These are phyloP conservation scores for Dactylellina parvicollis DNA, from an alignment of 2,329 filamentous ascomycete species.

Conservation along the genomic window DNA sequence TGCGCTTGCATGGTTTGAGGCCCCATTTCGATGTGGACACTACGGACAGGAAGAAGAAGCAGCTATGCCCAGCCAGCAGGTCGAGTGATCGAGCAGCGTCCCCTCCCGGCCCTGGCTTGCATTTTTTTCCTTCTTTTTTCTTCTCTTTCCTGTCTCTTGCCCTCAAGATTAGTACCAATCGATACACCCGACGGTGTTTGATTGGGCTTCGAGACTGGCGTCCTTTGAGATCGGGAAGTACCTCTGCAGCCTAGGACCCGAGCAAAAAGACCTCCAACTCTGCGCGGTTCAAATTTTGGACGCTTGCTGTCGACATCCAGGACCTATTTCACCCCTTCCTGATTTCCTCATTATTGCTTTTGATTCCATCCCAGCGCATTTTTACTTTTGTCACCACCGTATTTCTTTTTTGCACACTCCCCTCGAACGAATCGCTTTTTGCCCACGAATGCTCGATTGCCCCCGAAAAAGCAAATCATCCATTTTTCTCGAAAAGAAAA, in stretches of 20 bases:
- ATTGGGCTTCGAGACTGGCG: slow-evolving; percentile 42
- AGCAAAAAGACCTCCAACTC: slow-evolving; percentile 47
- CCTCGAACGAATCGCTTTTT: slow-evolving; percentile 24
- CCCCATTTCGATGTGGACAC: slow-evolving; percentile 38
- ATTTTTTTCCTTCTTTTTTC: no score
- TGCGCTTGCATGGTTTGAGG: slow-evolving; percentile 30
- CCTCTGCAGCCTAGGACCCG: slow-evolving; percentile 52
- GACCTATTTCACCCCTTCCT: slow-evolving; percentile 25
- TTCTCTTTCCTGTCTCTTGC: no score
- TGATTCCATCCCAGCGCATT: neutral
- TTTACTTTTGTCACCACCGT: slow-evolving; percentile 8
- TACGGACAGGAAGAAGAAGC: slow-evolving; percentile 15
- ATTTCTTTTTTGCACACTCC: slow-evolving; percentile 9
- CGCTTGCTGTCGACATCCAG: slow-evolving; percentile 30
- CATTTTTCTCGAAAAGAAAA: slow-evolving; percentile 33
- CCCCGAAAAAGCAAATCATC: slow-evolving; percentile 26
- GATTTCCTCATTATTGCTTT: slow-evolving; percentile 40
- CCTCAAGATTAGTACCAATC: slow-evolving; percentile 25
- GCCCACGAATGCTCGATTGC: slow-evolving; percentile 30
- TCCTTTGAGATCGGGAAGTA: slow-evolving; percentile 46
- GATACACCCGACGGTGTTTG: slow-evolving; percentile 23
- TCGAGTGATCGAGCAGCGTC: slow-evolving; percentile 31
- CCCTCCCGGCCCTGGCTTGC: slow-evolving; percentile 44
- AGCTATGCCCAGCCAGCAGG: slow-evolving; percentile 16
- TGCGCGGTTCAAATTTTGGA: slow-evolving; percentile 46